Percentiles rank a stretch among this genome's conserved stretches.
Conservation (phyloP, 495 filamentous ascomycete species). For the Polyplosphaeria fusca region DNA sequence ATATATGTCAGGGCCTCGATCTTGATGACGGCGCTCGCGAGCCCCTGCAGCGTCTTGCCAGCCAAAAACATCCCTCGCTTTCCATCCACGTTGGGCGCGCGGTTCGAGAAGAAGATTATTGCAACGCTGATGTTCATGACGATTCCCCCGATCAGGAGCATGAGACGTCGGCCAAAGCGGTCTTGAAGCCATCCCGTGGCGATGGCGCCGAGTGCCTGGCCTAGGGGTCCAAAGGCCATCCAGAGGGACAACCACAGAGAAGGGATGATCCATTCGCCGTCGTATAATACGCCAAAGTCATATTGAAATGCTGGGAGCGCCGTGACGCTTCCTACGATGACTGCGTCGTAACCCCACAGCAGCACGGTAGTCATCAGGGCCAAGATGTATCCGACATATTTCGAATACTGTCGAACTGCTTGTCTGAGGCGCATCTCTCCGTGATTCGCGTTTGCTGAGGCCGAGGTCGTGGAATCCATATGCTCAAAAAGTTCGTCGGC, state of each 20-base stretch:
- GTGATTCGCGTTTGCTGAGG: not conserved
- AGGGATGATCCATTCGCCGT: constrained; percentile 11
- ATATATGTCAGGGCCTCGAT: constrained; percentile 21
- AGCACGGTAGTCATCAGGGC: constrained; percentile 8
- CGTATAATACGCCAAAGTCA: constrained; percentile 7
- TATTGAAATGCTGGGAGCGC: not conserved
- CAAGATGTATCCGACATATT: constrained; percentile 3
- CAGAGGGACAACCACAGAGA: constrained; percentile 15
- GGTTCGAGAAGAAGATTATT: constrained; percentile 13
- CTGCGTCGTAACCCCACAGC: constrained; percentile 7
- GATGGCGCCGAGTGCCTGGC: constrained; percentile 4
- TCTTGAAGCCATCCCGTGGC: constrained; percentile 8
- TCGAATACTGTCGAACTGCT: constrained; percentile 7
- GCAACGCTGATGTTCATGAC: not conserved
- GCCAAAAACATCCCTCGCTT: constrained; percentile 10
- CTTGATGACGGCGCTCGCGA: constrained; percentile 15
- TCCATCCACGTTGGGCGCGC: not conserved
- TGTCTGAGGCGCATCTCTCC: not conserved
- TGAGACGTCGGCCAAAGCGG: constrained; percentile 10
- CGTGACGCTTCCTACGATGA: not conserved
- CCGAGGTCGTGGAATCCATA: not conserved
- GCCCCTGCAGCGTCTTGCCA: constrained; percentile 18
- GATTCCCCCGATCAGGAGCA: constrained; percentile 6
- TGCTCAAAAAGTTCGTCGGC: not conserved
- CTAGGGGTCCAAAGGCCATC: constrained; percentile 8